Evolutionary conservation across 208 protist species (phyloP).

Genomic region (Leishmania tarentolae): DNA sequence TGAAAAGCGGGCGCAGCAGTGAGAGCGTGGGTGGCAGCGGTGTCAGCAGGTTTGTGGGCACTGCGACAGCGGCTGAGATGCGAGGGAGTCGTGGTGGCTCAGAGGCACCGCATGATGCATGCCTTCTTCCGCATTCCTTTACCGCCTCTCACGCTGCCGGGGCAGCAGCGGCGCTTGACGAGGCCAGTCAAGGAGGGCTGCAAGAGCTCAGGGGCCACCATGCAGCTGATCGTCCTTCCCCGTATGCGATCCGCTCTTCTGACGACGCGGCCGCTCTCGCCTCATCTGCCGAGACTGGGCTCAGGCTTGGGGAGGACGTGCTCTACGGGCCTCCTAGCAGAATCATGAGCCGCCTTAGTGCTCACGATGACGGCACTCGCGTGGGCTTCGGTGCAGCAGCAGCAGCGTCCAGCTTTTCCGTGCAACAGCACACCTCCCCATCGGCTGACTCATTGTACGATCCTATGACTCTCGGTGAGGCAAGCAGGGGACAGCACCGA

Average conservation of each 20-base stretch:
- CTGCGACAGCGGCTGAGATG: not conserved
- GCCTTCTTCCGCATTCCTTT: not conserved
- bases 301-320: not conserved
- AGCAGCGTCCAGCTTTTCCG: not conserved
- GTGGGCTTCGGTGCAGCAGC: not conserved
- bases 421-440: not conserved
- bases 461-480: not conserved
- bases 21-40: not conserved
- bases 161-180: not conserved
- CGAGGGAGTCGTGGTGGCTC: not conserved
- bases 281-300: not conserved
- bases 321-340: not conserved
- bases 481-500: conserved; percentile 2
- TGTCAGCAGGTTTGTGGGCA: not conserved
- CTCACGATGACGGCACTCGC: not conserved
- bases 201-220: not conserved
- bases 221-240: not conserved
- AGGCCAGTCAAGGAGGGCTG: not conserved
- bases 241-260: not conserved
- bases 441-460: not conserved
- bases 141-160: not conserved
- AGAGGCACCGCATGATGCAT: not conserved
- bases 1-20: not conserved
- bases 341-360: not conserved
- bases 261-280: not conserved